Base-by-base conservation (phyloP, 2,329 filamentous ascomycete genomes). In the Exophiala mesophila region DNA sequence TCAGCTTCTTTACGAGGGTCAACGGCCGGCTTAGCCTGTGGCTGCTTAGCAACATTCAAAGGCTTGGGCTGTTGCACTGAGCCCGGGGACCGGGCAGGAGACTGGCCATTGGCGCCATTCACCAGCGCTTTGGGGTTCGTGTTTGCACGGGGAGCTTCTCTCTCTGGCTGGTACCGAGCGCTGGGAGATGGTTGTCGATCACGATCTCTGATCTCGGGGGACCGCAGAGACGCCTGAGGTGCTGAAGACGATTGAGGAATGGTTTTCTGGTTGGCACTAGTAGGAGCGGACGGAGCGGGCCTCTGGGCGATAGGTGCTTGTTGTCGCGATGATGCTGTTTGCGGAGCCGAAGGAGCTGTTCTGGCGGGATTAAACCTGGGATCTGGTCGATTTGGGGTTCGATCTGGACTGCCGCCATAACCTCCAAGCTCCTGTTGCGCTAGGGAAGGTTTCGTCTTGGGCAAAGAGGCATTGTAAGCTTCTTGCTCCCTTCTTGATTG, bases 351-450 rank as follows among this genome's bases (percentile, higher is more conserved):
- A n/a, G 89, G 90, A 36, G 90, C 84, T 28, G 86, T 84, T 58
- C 90, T 78, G 39, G 80, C 82, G 3, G 90, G 88, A 62, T 94
- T 95, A 66, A 88, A 97, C 49, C 88, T 79, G n/a, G 62, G 50
- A 47, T 70, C 70, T 45, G 47, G 44, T 40, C 52, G 28, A 29
- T 45, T 66, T 57, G 24, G 61, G 50, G 42, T 21, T 55, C 69
- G 63, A 45, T 72, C 72, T 32, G 72, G 68, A 48, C 74, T 71
- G 10, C 42, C 39, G 28, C 78, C 74, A 49, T 79, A 84, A 21
- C 82, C 82, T 44, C 86, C 87, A 54, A 97, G 69, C 63, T 97
- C 92, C 65, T 96, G 89, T 63, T 97, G 87, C 21, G 89, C 88
- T 53, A 92, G 59, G 2, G 87, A 86, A 8, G 81, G 69, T 61